phyloP scores from a whole-genome alignment of 106 monocot species.

The Chionographis japonica region DNA sequence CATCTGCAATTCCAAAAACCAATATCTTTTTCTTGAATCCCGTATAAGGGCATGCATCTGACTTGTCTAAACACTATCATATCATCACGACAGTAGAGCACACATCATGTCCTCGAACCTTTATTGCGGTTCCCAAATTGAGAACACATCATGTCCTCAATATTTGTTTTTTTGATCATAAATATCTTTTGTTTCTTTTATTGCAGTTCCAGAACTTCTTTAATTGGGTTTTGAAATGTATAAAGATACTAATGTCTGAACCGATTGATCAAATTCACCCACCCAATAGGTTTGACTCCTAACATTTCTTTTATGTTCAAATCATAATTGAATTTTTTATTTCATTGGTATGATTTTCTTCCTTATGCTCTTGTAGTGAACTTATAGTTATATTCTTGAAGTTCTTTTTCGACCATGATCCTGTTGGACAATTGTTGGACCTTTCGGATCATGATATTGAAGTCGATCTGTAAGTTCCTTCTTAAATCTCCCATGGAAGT shows the following conservation, averaged over 20 bases:
- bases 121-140: too few species aligned
- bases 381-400: slow-evolving; percentile 81
- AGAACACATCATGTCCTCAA: background rate
- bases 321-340: background rate
- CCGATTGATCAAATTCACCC: slow-evolving; percentile 61
- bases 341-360: slow-evolving; percentile 4
- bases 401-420: slow-evolving; percentile 71
- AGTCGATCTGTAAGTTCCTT: slow-evolving; percentile 68
- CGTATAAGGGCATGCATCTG: too few species aligned
- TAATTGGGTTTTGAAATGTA: slow-evolving; percentile 78
- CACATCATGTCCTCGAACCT: too few species aligned
- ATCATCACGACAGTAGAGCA: too few species aligned
- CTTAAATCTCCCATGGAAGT: background rate
- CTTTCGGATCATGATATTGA: slow-evolving; percentile 29
- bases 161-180: background rate
- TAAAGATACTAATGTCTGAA: slow-evolving; percentile 70
- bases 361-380: slow-evolving; percentile 44
- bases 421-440: slow-evolving; percentile 66
- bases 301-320: background rate
- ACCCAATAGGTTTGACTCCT: slow-evolving; percentile 50
- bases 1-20: too few species aligned
- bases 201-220: slow-evolving; percentile 98
- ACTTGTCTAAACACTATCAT: too few species aligned
- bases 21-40: too few species aligned
- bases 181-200: background rate